Evolutionary conservation across 106 monocot species (phyloP).

Genomic region (Dioscorea dumetorum): DNA sequence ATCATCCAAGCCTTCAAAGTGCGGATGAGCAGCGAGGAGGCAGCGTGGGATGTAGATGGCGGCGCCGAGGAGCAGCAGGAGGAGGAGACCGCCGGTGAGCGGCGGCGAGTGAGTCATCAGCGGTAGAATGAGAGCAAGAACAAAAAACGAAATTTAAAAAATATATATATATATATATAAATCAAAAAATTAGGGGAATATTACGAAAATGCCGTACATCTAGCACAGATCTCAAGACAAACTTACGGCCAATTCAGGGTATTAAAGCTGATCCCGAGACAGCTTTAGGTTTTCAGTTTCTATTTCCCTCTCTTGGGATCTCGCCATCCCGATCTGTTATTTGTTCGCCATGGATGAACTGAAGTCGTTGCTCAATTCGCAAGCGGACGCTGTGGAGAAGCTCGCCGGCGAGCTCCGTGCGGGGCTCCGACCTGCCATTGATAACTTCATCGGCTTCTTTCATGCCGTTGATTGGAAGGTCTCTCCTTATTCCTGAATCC

Average conservation of each 20-base stretch:
- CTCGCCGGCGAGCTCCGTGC: constrained; percentile 50
- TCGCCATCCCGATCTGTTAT: not conserved
- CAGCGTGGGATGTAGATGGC: not conserved
- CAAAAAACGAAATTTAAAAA: not conserved
- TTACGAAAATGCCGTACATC: too few species aligned
- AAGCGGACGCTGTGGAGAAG: constrained; percentile 41
- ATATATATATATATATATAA: not conserved
- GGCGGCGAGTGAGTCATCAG: constrained; percentile 1
- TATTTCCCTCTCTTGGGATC: not conserved
- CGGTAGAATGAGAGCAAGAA: not conserved
- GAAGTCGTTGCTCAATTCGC: constrained; percentile 52
- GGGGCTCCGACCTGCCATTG: constrained; percentile 53
- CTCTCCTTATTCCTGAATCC: too few species aligned
- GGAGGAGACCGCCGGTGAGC: constrained; percentile 4
- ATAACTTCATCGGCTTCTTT: constrained; percentile 66
- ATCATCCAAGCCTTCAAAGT: constrained; percentile 33
- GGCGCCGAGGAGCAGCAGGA: constrained; percentile 9
- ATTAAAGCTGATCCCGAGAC: not conserved
- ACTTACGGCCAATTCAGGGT: not conserved
- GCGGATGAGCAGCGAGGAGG: constrained; percentile 14
- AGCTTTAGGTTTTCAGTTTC: not conserved
- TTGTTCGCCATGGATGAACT: constrained; percentile 53
- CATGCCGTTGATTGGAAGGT: constrained; percentile 72
- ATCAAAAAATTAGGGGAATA: not conserved
- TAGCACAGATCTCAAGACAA: too few species aligned